A percentile compares a stretch with the other conserved stretches of the same genome.
Conservation (phyloP, 768 basidiomycete species). For the Lentinus brumalis region DNA sequence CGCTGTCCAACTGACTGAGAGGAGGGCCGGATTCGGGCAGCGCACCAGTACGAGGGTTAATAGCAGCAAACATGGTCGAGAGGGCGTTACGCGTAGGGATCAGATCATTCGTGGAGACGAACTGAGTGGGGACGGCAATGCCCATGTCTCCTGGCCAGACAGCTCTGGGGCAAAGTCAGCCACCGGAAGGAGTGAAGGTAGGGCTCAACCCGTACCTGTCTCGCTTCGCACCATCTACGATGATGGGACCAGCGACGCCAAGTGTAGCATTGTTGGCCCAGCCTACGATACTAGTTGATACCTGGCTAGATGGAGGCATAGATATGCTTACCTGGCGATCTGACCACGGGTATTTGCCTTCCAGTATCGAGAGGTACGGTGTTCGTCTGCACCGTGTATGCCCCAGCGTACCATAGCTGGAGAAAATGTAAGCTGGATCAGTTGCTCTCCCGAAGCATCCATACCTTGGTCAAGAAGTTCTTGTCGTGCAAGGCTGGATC, state of each 20-base stretch:
- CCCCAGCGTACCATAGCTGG: slow-evolving; percentile 58
- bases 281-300: slow-evolving; percentile 28
- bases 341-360: slow-evolving; percentile 46
- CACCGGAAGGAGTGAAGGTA: background rate
- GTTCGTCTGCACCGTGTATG: slow-evolving; percentile 63
- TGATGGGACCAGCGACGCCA: slow-evolving; percentile 59
- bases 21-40: slow-evolving; percentile 54
- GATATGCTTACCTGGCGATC: slow-evolving; percentile 35
- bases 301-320: slow-evolving; percentile 2
- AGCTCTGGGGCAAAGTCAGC: slow-evolving; percentile 35
- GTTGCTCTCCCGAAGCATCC: background rate
- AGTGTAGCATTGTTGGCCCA: slow-evolving; percentile 59
- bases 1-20: slow-evolving; percentile 46
- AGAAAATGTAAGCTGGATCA: background rate
- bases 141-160: slow-evolving; percentile 69
- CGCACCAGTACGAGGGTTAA: slow-evolving; percentile 54
- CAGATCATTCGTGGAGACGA: slow-evolving; percentile 63
- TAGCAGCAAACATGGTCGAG: slow-evolving; percentile 57
- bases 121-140: slow-evolving; percentile 60
- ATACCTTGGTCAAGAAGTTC: slow-evolving; percentile 51
- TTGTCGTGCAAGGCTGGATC: slow-evolving; percentile 48
- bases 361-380: slow-evolving; percentile 54
- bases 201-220: slow-evolving; percentile 41
- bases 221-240: slow-evolving; percentile 63
- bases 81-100: slow-evolving; percentile 57